Conservation (phyloP, 2,329 filamentous ascomycete genomes). For the Lecanicillium sp. region DNA sequence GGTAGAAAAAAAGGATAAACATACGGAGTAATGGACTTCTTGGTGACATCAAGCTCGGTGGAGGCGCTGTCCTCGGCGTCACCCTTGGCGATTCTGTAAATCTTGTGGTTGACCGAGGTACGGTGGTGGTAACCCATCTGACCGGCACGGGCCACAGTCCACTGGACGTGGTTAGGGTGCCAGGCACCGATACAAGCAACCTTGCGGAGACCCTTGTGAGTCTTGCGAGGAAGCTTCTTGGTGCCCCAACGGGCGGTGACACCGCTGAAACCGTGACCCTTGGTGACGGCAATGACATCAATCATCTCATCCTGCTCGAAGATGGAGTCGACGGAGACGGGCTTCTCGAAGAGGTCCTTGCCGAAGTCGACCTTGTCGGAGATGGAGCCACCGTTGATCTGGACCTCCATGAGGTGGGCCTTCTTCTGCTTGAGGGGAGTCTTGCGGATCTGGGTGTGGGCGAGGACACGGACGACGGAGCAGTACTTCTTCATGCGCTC, state of each 20-base stretch:
- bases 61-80: slow-evolving; percentile 85
- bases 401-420: slow-evolving; percentile 99
- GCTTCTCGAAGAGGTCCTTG: slow-evolving; percentile 97
- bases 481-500: slow-evolving; percentile 99
- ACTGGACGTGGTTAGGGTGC: slow-evolving; percentile 99
- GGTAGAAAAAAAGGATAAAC: slow-evolving; percentile 32
- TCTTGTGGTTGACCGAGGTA: slow-evolving; percentile 99
- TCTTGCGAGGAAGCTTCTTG: slow-evolving; percentile 99
- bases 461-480: slow-evolving; percentile 97
- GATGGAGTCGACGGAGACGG: slow-evolving; percentile 82
- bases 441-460: slow-evolving; percentile 99
- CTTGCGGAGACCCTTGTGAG: slow-evolving; percentile 99
- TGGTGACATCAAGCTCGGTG: slow-evolving; percentile 92
- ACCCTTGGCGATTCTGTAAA: slow-evolving; percentile 97
- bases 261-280: slow-evolving; percentile 98
- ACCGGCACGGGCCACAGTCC: slow-evolving; percentile 99
- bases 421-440: slow-evolving; percentile 99
- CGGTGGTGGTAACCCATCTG: slow-evolving; percentile 99
- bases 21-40: slow-evolving; percentile 99
- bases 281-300: slow-evolving; percentile 98
- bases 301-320: slow-evolving; percentile 99
- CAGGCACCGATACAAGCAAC: slow-evolving; percentile 99
- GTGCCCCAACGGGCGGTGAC: slow-evolving; percentile 98
- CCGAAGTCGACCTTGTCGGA: slow-evolving; percentile 97
- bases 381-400: slow-evolving; percentile 95